These are phyloP conservation scores for Xylaria multiplex DNA, from an alignment of 2,329 filamentous ascomycete genomes.

Conservation along the genomic window DNA sequence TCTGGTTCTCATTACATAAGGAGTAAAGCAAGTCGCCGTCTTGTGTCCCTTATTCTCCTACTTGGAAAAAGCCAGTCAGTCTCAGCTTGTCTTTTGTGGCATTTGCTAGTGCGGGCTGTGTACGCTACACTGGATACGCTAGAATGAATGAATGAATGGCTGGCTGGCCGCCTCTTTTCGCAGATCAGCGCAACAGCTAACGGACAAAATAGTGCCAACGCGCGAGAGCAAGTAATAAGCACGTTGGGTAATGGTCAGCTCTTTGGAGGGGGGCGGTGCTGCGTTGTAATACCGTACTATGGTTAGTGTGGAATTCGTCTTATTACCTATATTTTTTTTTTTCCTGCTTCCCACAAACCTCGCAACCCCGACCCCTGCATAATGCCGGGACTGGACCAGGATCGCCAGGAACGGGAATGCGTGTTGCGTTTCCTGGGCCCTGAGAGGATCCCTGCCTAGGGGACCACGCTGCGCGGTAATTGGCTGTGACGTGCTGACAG, in stretches of 20 bases:
- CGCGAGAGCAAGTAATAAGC: conserved; percentile 1
- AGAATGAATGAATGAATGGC: too few species aligned
- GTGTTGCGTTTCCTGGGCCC: conserved; percentile 14
- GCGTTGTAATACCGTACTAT: conserved; percentile 14
- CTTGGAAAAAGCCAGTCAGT: neutral
- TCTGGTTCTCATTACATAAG: conserved; percentile 5
- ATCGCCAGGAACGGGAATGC: conserved; percentile 35
- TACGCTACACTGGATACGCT: too few species aligned
- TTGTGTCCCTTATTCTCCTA: neutral
- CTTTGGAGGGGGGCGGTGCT: conserved; percentile 24
- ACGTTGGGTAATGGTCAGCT: conserved; percentile 18
- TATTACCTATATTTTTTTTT: conserved; percentile 3
- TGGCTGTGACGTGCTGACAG: conserved; percentile 29
- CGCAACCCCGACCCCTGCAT: conserved; percentile 31
- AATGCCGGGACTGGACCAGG: conserved; percentile 19
- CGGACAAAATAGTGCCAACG: neutral
- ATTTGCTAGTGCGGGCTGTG: neutral
- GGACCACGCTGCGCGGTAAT: conserved; percentile 4
- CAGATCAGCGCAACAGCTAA: conserved; percentile 13
- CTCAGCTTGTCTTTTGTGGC: conserved; percentile 8
- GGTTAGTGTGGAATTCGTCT: neutral
- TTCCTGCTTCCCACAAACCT: too few species aligned
- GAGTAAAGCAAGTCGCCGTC: neutral
- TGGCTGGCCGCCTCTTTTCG: neutral
- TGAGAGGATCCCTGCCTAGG: conserved; percentile 16